phyloP scores from a whole-genome alignment of 768 basidiomycete genomes.

The Strobilomyces echinocephalus region DNA sequence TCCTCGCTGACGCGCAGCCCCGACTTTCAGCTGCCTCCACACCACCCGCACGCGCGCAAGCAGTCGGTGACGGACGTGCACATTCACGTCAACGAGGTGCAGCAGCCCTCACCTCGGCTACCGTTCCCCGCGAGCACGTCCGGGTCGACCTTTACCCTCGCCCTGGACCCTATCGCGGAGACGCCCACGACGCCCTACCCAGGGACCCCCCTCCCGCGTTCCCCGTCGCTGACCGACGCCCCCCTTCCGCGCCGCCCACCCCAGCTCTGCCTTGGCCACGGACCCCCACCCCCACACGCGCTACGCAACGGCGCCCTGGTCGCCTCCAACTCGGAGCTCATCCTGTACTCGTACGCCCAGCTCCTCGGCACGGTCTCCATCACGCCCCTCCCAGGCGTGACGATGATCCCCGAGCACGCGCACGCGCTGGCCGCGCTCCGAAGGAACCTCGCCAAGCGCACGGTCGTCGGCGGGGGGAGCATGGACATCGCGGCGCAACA shows the following conservation, averaged over 20 bases:
- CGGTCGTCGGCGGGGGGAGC: constrained; percentile 57
- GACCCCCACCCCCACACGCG: constrained; percentile 25
- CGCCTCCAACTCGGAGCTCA: constrained; percentile 54
- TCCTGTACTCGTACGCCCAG: constrained; percentile 84
- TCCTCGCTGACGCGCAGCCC: constrained; percentile 44
- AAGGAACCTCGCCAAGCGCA: constrained; percentile 41
- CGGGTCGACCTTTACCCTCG: constrained; percentile 43
- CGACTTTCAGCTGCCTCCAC: constrained; percentile 47
- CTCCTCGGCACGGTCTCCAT: constrained; percentile 65
- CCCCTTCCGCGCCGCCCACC: constrained; percentile 34
- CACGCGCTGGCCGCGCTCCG: constrained; percentile 46
- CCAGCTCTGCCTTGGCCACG: constrained; percentile 47
- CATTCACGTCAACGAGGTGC: constrained; percentile 30
- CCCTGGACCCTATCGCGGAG: constrained; percentile 47
- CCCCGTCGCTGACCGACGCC: constrained; percentile 28
- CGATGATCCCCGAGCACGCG: constrained; percentile 42
- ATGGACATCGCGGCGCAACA: constrained; percentile 64
- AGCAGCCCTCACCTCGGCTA: constrained; percentile 15
- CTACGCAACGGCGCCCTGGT: constrained; percentile 44
- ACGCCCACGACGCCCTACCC: constrained; percentile 35
- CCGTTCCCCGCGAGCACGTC: constrained; percentile 34
- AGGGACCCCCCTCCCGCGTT: constrained; percentile 32
- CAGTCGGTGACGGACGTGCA: constrained; percentile 59
- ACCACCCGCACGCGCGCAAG: constrained; percentile 78
- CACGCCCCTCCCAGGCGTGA: constrained; percentile 41